Evolutionary conservation across 306 rosid species (phyloP), one percentile per base, ranked within the genome.

Genomic region (Chamaecrista fasciculata): DNA sequence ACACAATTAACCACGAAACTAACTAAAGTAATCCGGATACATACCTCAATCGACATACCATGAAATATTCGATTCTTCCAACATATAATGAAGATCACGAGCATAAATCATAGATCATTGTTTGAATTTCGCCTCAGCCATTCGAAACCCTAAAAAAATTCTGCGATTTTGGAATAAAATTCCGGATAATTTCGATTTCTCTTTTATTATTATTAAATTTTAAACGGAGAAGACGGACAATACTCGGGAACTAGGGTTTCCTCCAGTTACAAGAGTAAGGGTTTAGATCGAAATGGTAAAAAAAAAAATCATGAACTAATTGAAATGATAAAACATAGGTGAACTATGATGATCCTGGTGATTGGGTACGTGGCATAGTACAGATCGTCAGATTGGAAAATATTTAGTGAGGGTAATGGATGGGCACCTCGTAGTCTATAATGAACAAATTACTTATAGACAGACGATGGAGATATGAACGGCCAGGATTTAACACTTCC

Each of bases 161-260:
- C 67, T n/a, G 48, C 64, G 37, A 67, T 71, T 80, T 80, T 43
- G 66, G 72, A 76, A 63, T 69, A 59, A 67, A 6, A 28, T 63
- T 73, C 66, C 67, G 47, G 55, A 53, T 33, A 74, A 67, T 77
- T 73, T 61, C 49, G 68, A 70, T 24, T 40, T 51, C 65, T 48
- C 25, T 52, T 63, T 37, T 52, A 59, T 39, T 25, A 2, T n/a
- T n/a, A n/a, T n/a, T n/a, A n/a, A n/a, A n/a, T n/a, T n/a, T n/a
- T n/a, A n/a, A n/a, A n/a, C 86, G 84, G 49, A 67, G 70, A 28
- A 51, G 78, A 78, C 87, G 80, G 83, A 61, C 10, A 10, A 37
- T 37, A 37, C 43, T 37, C 80, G 81, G 69, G 72, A 79, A 76
- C 87, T 86, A 88, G 91, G 95, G 91, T 78, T 85, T 82, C 82